Conservation (phyloP, 192 early-diverging fungal genomes). For the Entomortierella chlamydospora region DNA sequence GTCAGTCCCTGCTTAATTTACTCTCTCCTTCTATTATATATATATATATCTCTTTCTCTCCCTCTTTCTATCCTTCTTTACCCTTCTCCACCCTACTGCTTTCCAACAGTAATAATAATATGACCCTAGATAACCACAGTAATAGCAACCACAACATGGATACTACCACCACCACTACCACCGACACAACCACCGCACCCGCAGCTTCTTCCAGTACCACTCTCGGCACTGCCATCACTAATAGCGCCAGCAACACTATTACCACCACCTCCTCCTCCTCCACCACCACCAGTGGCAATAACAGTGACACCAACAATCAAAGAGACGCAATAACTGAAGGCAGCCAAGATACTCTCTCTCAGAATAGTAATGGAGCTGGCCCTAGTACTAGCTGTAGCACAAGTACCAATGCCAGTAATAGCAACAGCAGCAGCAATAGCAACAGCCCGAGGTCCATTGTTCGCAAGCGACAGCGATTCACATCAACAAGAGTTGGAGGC, state of each 20-base stretch:
- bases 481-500: conserved; percentile 3
- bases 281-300: not conserved
- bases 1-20: too few species aligned
- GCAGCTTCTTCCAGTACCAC: too few species aligned
- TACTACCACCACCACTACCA: not conserved
- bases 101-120: too few species aligned
- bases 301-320: not conserved
- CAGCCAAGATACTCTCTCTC: conserved; percentile 2
- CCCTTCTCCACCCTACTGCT: too few species aligned
- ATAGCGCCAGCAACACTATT: not conserved
- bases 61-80: too few species aligned
- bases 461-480: conserved; percentile 46
- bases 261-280: not conserved
- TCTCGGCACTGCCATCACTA: not conserved
- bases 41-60: too few species aligned
- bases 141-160: too few species aligned
- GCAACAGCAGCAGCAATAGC: conserved; percentile 10
- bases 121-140: too few species aligned
- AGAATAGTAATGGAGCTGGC: too few species aligned
- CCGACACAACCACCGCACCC: not conserved
- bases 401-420: conserved; percentile 1
- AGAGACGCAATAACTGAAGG: not conserved
- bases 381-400: too few species aligned
- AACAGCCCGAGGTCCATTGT: conserved; percentile 24
- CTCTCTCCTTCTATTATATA: too few species aligned